Percentiles rank a stretch among this genome's conserved stretches.
Conservation (phyloP, 2,329 filamentous ascomycete genomes). For the Biscogniauxia mediterranea region DNA sequence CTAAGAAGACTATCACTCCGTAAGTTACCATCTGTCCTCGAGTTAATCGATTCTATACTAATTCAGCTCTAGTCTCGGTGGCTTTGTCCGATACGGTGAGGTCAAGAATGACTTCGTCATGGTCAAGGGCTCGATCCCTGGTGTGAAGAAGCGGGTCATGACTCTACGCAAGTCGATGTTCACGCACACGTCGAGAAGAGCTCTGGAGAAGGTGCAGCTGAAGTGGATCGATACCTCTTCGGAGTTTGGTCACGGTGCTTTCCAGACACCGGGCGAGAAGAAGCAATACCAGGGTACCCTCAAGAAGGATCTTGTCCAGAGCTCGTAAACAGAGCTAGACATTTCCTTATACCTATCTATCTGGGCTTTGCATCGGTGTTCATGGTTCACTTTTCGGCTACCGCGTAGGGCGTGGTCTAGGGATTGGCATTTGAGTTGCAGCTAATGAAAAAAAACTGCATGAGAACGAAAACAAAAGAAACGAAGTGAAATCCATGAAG, state of each 20-base stretch:
- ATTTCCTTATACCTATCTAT: conserved; percentile 39
- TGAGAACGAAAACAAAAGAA: conserved; percentile 31
- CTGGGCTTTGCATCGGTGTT: conserved; percentile 56
- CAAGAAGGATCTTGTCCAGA: conserved; percentile 86
- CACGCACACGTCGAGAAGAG: conserved; percentile 90
- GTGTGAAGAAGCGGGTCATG: conserved; percentile 99
- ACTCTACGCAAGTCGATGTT: conserved; percentile 99
- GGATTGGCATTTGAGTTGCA: conserved; percentile 34
- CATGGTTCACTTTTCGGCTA: conserved; percentile 44
- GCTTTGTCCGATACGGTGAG: conserved; percentile 98
- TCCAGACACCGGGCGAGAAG: conserved; percentile 99
- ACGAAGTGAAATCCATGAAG: conserved; percentile 20
- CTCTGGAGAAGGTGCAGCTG: conserved; percentile 98
- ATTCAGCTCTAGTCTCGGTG: conserved; percentile 72
- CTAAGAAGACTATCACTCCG: conserved; percentile 99
- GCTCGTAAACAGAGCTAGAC: conserved; percentile 37
- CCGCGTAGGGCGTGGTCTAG: conserved; percentile 33
- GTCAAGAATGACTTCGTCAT: conserved; percentile 99
- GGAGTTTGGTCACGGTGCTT: conserved; percentile 99
- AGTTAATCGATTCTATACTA: conserved; percentile 23
- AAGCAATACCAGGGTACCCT: conserved; percentile 94
- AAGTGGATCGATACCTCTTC: conserved; percentile 99
- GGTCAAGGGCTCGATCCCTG: conserved; percentile 95
- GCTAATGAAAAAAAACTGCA: conserved; percentile 36
- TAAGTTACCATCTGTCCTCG: conserved; percentile 57